Evolutionary conservation across 1,284 basidiomycete genomes (phyloP), one percentile per base, ranked within the genome.

Genomic region (Microbotryum intermedium): DNA sequence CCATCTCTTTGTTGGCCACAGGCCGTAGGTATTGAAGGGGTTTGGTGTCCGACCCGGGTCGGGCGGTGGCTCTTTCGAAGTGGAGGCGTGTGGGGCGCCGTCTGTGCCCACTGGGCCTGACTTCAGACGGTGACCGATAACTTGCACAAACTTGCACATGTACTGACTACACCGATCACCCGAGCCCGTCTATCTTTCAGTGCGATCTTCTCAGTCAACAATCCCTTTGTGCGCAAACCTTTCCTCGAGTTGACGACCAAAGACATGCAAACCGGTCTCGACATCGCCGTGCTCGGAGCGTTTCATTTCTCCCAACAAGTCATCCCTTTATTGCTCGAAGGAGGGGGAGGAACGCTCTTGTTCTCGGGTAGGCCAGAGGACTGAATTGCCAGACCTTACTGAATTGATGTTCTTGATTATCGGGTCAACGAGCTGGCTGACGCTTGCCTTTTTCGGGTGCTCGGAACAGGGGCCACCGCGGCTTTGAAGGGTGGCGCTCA

Each of bases 281-380:
- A 62, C 18, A n/a, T 65, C 16, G 62, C 62, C 55, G 25, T 65
- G 53, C 57, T 59, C 53, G 65, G 66, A 16, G 66, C 66, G 1
- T 65, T 62, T 49, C 28, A 58, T 39, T 67, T 67, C 28, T 58
- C 60, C 5, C 63, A 67, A n/a, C 49, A 54, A 5, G 60, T 61
- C 6, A 29, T 65, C 9, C 63, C 63, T 0, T 50, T 57, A 10
- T 30, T 67, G 43, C 57, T 67, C 43, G 50, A 62, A 13, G 20
- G 34, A 3, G 58, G 57, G 4, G 58, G 60, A 0, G 62, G 57
- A 3, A 59, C 61, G 44, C 49, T 65, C 7, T 53, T 57, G 26
- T 61, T 67, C 54, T 55, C 57, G 4, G 65, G 65, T 1, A 62
- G 34, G 34, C 18, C 11, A n/a, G n/a, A n/a, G 11, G 16, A 39